phyloP scores from a whole-genome alignment of 495 filamentous ascomycete genomes.

The Hypoxylon rickii region DNA sequence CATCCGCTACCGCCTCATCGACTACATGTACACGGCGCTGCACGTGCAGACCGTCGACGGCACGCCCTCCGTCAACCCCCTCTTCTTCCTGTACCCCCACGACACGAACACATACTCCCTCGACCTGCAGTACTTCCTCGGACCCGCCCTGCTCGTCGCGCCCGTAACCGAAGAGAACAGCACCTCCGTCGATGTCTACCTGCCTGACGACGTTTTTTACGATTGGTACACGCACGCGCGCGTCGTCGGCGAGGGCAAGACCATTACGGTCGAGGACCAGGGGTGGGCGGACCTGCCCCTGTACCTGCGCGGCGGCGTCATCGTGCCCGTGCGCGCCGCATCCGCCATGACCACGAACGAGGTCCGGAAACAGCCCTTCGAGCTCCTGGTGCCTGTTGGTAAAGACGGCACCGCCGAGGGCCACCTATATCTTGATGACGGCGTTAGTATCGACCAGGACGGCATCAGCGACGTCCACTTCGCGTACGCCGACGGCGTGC shows the following conservation, averaged over 20 bases:
- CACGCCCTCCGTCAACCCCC: conserved; percentile 67
- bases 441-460: conserved; percentile 58
- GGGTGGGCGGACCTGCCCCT: conserved; percentile 71
- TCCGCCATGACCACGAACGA: conserved; percentile 72
- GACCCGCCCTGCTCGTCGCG: conserved; percentile 69
- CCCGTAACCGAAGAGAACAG: conserved; percentile 68
- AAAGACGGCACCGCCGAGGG: conserved; percentile 46
- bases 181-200: conserved; percentile 71
- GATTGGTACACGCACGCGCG: conserved; percentile 69
- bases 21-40: conserved; percentile 83
- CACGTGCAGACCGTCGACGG: conserved; percentile 67
- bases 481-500: conserved; percentile 53
- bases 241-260: conserved; percentile 60
- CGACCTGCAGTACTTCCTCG: conserved; percentile 76
- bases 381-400: conserved; percentile 69
- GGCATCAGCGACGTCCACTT: conserved; percentile 57
- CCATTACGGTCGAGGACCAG: conserved; percentile 58
- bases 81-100: conserved; percentile 74
- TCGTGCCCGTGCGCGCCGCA: conserved; percentile 66
- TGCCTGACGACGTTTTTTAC: conserved; percentile 77
- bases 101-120: conserved; percentile 65
- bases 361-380: conserved; percentile 68
- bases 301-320: conserved; percentile 69
- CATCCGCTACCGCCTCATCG: conserved; percentile 74
- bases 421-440: conserved; percentile 64